Conservation (phyloP, 306 rosid species). For the Prunus campanulata region DNA sequence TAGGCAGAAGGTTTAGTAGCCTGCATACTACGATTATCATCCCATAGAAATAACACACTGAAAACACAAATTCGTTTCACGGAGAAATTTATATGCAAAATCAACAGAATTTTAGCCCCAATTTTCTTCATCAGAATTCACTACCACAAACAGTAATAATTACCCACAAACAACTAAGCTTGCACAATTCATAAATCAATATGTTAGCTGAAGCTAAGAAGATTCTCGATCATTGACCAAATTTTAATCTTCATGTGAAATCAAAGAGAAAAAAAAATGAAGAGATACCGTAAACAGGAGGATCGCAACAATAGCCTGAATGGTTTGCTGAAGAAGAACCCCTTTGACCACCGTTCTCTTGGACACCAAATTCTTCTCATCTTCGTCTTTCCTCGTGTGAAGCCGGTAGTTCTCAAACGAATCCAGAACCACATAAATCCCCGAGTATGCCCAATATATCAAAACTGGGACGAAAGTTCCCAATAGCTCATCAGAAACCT, state of each 20-base stretch:
- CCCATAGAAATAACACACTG: neutral
- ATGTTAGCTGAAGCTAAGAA: neutral
- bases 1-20: neutral
- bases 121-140: neutral
- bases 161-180: neutral
- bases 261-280: neutral
- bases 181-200: neutral
- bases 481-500: conserved; percentile 77
- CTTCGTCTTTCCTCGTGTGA: conserved; percentile 78
- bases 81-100: neutral
- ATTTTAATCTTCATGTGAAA: neutral
- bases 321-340: conserved; percentile 76
- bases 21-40: neutral
- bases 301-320: conserved; percentile 84
- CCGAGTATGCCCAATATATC: conserved; percentile 84
- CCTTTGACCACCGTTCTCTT: conserved; percentile 75
- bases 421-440: conserved; percentile 66
- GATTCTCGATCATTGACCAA: neutral
- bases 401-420: conserved; percentile 67
- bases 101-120: neutral
- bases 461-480: conserved; percentile 84
- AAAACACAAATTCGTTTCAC: neutral
- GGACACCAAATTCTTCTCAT: conserved; percentile 89
- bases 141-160: neutral
- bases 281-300: conserved; percentile 66